Evolutionary conservation across 768 basidiomycete genomes (phyloP).

Genomic region (Guyanaporus albipodus): DNA sequence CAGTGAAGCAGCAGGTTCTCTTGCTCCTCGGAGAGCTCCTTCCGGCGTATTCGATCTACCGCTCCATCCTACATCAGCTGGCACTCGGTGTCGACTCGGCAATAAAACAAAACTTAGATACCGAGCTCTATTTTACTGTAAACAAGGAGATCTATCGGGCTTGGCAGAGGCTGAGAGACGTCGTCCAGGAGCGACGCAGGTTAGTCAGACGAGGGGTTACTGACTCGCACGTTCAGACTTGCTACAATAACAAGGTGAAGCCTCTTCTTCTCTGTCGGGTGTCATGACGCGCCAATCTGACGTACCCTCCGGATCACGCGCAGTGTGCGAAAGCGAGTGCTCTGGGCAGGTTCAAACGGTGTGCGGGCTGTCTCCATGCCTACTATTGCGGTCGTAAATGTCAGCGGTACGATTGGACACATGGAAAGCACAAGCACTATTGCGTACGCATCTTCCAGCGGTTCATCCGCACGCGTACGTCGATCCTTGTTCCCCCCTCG

Average conservation of each 20-base stretch:
- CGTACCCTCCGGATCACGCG: not conserved
- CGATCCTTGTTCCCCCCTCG: not conserved
- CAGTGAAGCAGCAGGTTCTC: constrained; percentile 2
- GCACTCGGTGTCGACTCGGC: constrained; percentile 8
- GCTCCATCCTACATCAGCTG: constrained; percentile 19
- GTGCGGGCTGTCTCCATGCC: constrained; percentile 27
- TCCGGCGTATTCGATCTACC: constrained; percentile 25
- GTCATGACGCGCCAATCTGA: not conserved
- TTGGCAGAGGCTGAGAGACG: constrained; percentile 20
- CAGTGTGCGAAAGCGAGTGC: constrained; percentile 22
- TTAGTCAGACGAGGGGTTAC: constrained; percentile 16
- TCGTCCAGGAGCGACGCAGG: constrained; percentile 18
- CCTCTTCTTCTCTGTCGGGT: not conserved
- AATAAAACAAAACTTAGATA: constrained; percentile 7
- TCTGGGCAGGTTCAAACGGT: constrained; percentile 22
- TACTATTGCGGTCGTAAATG: constrained; percentile 28
- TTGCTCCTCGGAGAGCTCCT: constrained; percentile 17
- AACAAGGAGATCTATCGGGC: constrained; percentile 18
- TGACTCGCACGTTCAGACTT: constrained; percentile 22
- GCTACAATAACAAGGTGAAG: constrained; percentile 24
- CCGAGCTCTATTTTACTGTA: constrained; percentile 8
- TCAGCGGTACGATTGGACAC: constrained; percentile 26
- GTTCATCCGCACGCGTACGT: constrained; percentile 17
- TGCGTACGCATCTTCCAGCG: constrained; percentile 21
- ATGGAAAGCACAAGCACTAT: constrained; percentile 28